These are phyloP conservation scores for Litchi chinensis DNA, from an alignment of 345 rosid genomes.

Conservation along the genomic window DNA sequence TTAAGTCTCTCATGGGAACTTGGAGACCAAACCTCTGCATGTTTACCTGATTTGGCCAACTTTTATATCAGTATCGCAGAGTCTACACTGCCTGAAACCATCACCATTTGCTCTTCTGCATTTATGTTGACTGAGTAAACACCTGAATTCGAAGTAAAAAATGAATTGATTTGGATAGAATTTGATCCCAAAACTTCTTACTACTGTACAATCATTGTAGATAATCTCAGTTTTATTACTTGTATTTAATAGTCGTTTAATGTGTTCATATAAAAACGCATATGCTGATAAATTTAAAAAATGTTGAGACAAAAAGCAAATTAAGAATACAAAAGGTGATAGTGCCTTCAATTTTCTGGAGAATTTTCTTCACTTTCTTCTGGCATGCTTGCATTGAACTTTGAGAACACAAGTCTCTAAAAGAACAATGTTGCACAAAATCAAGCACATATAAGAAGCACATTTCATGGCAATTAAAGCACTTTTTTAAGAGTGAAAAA, in stretches of 20 bases:
- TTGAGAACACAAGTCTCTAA: constrained; percentile 61
- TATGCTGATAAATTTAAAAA: no score
- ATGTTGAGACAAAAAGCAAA: neutral
- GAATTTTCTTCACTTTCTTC: constrained; percentile 64
- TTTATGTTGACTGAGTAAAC: constrained; percentile 63
- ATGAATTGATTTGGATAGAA: neutral
- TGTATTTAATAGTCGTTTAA: neutral
- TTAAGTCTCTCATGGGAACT: constrained; percentile 20
- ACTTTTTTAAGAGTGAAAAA: neutral
- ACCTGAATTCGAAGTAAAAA: constrained; percentile 39
- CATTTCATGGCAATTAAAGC: neutral
- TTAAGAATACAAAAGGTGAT: neutral
- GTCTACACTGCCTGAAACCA: constrained; percentile 59
- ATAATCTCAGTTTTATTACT: no score
- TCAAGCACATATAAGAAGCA: neutral
- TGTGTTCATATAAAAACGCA: neutral
- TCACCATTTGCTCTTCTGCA: constrained; percentile 50
- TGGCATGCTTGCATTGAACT: constrained; percentile 76
- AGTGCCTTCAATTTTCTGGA: constrained; percentile 69
- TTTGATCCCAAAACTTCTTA: neutral
- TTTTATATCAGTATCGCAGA: constrained; percentile 48
- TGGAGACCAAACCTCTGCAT: constrained; percentile 55
- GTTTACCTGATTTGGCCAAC: constrained; percentile 56
- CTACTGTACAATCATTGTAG: neutral
- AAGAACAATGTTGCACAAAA: neutral